These are phyloP conservation scores for Eucalyptus camaldulensis DNA, from an alignment of 345 rosid genomes.

Conservation along the genomic window DNA sequence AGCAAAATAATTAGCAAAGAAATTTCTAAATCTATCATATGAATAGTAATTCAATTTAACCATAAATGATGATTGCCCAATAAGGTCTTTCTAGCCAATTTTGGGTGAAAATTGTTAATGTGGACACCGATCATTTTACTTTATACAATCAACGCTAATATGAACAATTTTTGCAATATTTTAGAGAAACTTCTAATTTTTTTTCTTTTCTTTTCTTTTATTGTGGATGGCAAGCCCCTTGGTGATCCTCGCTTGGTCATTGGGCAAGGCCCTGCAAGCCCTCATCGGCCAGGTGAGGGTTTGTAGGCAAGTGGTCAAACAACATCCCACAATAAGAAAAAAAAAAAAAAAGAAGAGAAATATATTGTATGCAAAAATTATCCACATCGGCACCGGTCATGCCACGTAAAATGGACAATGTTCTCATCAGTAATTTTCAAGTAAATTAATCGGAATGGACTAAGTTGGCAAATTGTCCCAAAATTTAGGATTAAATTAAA, in stretches of 20 bases:
- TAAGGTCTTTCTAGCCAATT: rapidly evolving
- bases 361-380: no score
- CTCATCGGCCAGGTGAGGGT: neutral
- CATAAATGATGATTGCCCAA: neutral
- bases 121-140: rapidly evolving
- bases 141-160: rapidly evolving
- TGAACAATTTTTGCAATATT: neutral
- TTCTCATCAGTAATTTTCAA: rapidly evolving
- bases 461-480: no score
- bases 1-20: neutral
- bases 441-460: no score
- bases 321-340: neutral
- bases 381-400: rapidly evolving
- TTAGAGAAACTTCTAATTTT: neutral
- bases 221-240: neutral
- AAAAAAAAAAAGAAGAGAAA: no score
- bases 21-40: no score
- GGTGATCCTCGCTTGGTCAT: no score
- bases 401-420: rapidly evolving
- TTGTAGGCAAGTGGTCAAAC: neutral
- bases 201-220: no score
- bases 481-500: neutral
- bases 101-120: rapidly evolving
- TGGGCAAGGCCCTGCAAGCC: neutral
- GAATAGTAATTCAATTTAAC: neutral